A percentile compares a stretch with the other conserved stretches of the same genome.
phyloP scores from a whole-genome alignment of 352 stramenopile genomes.

The Phytophthora sojae region DNA sequence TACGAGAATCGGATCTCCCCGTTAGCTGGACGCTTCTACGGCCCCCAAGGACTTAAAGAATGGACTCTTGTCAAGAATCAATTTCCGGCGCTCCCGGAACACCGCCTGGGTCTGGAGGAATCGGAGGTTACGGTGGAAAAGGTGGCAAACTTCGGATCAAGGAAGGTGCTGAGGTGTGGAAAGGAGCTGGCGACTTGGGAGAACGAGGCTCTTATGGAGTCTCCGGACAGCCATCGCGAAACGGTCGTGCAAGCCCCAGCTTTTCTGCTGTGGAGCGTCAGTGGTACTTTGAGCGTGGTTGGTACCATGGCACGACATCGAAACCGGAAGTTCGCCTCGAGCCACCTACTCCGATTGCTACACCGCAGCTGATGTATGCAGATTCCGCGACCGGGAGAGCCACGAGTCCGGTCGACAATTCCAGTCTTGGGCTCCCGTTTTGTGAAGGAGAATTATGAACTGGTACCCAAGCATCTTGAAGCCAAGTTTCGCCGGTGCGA shows the following conservation, averaged over 20 bases:
- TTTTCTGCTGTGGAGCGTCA: neutral
- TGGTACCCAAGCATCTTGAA: neutral
- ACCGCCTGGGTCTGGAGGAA: neutral
- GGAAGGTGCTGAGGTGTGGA: neutral
- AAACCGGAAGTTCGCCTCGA: neutral
- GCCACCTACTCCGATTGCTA: neutral
- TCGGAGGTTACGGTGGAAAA: slow-evolving; percentile 2
- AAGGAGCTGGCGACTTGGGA: neutral
- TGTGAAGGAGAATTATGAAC: neutral
- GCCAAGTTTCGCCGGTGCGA: neutral
- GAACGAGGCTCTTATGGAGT: neutral
- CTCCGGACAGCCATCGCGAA: neutral
- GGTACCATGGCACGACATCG: neutral
- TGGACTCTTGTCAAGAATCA: neutral
- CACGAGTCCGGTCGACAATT: neutral
- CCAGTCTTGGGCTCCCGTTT: neutral
- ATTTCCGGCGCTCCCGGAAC: neutral
- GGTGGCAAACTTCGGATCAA: neutral
- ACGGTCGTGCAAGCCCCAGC: neutral
- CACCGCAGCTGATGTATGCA: neutral
- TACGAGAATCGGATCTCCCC: neutral
- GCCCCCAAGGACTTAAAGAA: neutral
- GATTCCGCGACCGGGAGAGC: neutral
- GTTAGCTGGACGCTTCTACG: neutral
- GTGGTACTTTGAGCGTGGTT: neutral